A percentile compares a stretch with the other conserved stretches of the same genome.
phyloP scores from a whole-genome alignment of 257 asterid species.

The Penstemon davidsonii region DNA sequence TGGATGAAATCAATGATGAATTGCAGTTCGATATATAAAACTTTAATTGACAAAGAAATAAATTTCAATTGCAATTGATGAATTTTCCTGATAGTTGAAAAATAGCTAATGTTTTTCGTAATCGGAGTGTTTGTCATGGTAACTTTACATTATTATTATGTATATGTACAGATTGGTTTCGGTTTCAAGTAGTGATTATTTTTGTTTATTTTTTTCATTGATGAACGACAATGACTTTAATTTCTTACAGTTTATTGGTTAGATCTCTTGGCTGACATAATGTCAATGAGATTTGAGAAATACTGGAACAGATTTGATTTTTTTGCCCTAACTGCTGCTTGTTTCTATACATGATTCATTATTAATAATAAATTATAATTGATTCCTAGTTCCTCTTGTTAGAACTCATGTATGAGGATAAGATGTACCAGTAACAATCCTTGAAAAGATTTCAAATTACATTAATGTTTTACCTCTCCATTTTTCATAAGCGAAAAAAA shows the following conservation, averaged over 20 bases:
- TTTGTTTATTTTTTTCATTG: not conserved
- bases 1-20: constrained; percentile 14
- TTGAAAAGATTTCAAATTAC: too few relatives aligned
- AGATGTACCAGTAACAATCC: too few relatives aligned
- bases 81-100: constrained; percentile 12
- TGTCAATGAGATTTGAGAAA: not conserved
- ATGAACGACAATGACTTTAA: not conserved
- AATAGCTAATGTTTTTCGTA: constrained; percentile 19
- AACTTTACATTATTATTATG: not conserved
- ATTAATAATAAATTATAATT: too few relatives aligned
- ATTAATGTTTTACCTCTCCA: not conserved
- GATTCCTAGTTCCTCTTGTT: too few relatives aligned
- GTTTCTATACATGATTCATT: too few relatives aligned
- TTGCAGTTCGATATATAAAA: constrained; percentile 16
- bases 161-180: not conserved
- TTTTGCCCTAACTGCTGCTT: not conserved
- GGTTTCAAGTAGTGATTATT: not conserved
- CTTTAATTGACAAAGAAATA: not conserved
- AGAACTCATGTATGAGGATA: too few relatives aligned
- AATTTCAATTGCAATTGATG: not conserved
- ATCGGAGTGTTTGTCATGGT: constrained; percentile 23
- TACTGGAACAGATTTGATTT: not conserved
- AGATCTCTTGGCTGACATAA: too few relatives aligned
- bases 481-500: not conserved
- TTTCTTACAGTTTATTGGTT: constrained; percentile 10